Base-by-base conservation (phyloP, 495 filamentous ascomycete species). In the Tuber melanosporum region DNA sequence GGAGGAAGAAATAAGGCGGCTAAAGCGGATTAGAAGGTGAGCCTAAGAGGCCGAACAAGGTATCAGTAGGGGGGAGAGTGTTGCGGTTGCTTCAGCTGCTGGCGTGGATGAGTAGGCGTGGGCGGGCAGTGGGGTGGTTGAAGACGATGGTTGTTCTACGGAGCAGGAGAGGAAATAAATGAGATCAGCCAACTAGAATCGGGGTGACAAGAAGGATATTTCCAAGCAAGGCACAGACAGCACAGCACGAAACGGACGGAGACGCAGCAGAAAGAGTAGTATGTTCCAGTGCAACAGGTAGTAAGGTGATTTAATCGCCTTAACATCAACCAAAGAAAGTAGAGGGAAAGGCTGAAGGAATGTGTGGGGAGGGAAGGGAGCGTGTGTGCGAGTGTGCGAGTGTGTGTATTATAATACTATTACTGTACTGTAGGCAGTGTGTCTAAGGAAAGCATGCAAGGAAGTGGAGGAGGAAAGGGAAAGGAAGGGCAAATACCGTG, bases 191-290 rank as follows among this genome's bases (percentile, higher is more conserved):
- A 80, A 80, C 77, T 77, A 81, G 71, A 49, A 74, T 71, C 71
- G 62, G 75, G 79, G 72, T 72, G 49, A 80, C 46, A 72, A 75
- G 74, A 62, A 75, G 75, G 73, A 75, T 73, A 71, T 45, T 74
- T 74, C 78, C 78, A 79, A 78, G 73, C 78, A 80, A 77, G 79
- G 78, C 78, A 80, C 77, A 80, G 78, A 77, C 79, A 80, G 73
- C 78, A 80, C 78, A 80, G 73, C 78, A 74, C 77, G 75, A 66
- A 52, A 78, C 72, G 41, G 73, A 73, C 26, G 57, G 26, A 66
- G 26, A 45, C 71, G 73, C 73, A 80, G 71, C 71, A 75, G 77
- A 72, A 73, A 71, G 76, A 74, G 71, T 72, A 74, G 78, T 80
- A 44, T 71, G 78, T 75, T 80, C 78, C 78, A 80, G 76, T 75